phyloP scores from a whole-genome alignment of 768 basidiomycete species.

The Lactarius trivialis region DNA sequence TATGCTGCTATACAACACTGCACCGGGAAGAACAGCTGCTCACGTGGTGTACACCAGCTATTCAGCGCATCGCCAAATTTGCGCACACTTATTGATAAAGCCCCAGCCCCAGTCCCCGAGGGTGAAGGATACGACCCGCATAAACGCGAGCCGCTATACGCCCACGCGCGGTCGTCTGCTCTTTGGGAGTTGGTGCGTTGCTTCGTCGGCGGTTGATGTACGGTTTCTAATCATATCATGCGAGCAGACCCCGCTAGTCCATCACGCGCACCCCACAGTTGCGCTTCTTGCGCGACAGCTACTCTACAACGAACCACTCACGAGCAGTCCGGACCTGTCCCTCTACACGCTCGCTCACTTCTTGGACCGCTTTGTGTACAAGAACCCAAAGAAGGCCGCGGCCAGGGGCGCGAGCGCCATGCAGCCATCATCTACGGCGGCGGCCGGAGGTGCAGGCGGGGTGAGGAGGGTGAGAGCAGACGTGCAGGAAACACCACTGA shows the following conservation, averaged over 20 bases:
- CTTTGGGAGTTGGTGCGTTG: constrained; percentile 84
- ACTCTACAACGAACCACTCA: constrained; percentile 62
- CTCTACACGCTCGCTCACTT: constrained; percentile 93
- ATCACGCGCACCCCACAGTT: constrained; percentile 88
- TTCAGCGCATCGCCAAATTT: constrained; percentile 45
- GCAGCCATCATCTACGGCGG: constrained; percentile 83
- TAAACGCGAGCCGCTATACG: constrained; percentile 86
- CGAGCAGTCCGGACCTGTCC: constrained; percentile 80
- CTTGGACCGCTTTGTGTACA: constrained; percentile 95
- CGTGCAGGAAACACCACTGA: constrained; percentile 47
- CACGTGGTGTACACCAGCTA: constrained; percentile 32
- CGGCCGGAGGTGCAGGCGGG: constrained; percentile 48
- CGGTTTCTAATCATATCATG: neutral
- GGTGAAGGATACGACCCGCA: constrained; percentile 64
- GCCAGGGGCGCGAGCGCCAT: constrained; percentile 83
- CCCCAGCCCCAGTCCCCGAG: neutral
- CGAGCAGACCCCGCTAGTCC: constrained; percentile 64
- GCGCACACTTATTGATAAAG: constrained; percentile 34
- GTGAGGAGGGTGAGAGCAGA: constrained; percentile 69
- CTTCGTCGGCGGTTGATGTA: neutral
- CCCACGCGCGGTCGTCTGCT: constrained; percentile 70
- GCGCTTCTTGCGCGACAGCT: constrained; percentile 83
- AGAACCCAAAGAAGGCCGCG: constrained; percentile 77
- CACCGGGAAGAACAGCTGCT: neutral
- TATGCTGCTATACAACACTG: constrained; percentile 27